These are phyloP conservation scores for Cubamyces lactineus DNA, from an alignment of 768 basidiomycete species.

Conservation along the genomic window DNA sequence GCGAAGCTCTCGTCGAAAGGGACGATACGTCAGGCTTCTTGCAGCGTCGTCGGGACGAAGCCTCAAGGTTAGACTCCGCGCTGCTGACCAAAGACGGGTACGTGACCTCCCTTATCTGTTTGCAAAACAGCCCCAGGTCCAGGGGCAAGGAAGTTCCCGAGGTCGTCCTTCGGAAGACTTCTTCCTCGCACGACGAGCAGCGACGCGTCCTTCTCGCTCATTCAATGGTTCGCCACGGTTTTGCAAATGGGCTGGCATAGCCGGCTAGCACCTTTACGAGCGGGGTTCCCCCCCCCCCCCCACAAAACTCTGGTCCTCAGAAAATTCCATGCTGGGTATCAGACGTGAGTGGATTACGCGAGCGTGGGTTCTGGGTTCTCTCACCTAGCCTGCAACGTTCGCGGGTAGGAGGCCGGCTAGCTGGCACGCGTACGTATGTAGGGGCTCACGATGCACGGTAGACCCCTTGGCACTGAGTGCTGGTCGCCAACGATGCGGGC, in stretches of 20 bases:
- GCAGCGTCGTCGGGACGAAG: not conserved
- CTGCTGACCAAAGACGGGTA: not conserved
- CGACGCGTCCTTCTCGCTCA: not conserved
- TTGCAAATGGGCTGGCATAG: conserved; percentile 2
- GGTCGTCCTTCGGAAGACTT: not conserved
- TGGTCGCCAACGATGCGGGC: too few relatives aligned
- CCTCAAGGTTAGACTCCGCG: not conserved
- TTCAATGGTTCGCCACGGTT: not conserved
- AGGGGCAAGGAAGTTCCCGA: conserved; percentile 17
- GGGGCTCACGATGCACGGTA: not conserved
- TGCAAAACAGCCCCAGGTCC: conserved; percentile 7
- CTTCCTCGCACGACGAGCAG: conserved; percentile 9
- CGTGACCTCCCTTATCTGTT: conserved; percentile 4
- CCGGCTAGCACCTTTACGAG: conserved; percentile 5
- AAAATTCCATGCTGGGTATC: not conserved
- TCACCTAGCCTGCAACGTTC: conserved; percentile 15
- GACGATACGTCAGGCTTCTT: too few relatives aligned
- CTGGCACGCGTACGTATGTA: conserved; percentile 7
- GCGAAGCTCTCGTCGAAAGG: not conserved
- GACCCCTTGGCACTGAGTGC: too few relatives aligned
- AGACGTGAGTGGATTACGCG: not conserved
- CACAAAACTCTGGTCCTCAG: not conserved
- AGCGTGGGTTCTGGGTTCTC: not conserved
- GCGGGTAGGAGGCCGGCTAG: conserved; percentile 15
- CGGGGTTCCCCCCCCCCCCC: not conserved